A percentile compares a stretch with the other conserved stretches of the same genome.
phyloP scores from a whole-genome alignment of 352 stramenopile species.

The Globisporangium abappressorium region DNA sequence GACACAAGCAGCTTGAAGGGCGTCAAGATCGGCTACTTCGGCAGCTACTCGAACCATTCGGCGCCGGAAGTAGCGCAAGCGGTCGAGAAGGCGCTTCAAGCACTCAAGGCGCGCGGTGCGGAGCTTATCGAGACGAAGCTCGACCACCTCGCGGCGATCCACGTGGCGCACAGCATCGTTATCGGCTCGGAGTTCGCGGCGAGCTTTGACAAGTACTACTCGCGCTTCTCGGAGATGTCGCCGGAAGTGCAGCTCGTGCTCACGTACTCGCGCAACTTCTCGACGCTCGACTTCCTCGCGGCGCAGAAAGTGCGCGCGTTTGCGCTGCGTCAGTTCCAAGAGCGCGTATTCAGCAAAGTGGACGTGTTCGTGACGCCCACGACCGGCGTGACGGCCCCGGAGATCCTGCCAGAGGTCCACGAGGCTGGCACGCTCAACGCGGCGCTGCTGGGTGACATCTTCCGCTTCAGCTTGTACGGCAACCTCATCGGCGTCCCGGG shows the following conservation, averaged over 20 bases:
- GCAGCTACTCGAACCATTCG: constrained; percentile 70
- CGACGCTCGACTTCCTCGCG: constrained; percentile 75
- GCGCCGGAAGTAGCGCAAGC: constrained; percentile 49
- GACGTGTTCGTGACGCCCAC: constrained; percentile 89
- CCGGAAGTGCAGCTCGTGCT: constrained; percentile 76
- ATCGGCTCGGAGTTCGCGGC: constrained; percentile 82
- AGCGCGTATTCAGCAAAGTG: constrained; percentile 77
- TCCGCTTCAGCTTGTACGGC: constrained; percentile 81
- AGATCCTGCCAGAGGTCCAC: constrained; percentile 50
- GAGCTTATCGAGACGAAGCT: constrained; percentile 76
- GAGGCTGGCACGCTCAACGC: constrained; percentile 56
- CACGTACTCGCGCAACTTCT: constrained; percentile 61
- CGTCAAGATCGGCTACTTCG: constrained; percentile 79
- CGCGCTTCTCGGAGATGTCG: constrained; percentile 51
- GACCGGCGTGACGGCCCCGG: constrained; percentile 71
- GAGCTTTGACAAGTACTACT: constrained; percentile 65
- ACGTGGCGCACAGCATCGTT: constrained; percentile 77
- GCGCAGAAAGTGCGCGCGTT: constrained; percentile 84
- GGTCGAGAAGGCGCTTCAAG: constrained; percentile 43
- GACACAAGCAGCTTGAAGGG: constrained; percentile 51
- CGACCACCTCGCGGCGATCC: constrained; percentile 72
- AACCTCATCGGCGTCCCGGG: constrained; percentile 88
- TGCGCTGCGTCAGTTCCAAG: constrained; percentile 68
- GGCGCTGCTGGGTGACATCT: constrained; percentile 51
- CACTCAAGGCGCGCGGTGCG: constrained; percentile 56